Base-by-base conservation (phyloP, 139 green algal genomes). In the Trebouxia sp. region DNA sequence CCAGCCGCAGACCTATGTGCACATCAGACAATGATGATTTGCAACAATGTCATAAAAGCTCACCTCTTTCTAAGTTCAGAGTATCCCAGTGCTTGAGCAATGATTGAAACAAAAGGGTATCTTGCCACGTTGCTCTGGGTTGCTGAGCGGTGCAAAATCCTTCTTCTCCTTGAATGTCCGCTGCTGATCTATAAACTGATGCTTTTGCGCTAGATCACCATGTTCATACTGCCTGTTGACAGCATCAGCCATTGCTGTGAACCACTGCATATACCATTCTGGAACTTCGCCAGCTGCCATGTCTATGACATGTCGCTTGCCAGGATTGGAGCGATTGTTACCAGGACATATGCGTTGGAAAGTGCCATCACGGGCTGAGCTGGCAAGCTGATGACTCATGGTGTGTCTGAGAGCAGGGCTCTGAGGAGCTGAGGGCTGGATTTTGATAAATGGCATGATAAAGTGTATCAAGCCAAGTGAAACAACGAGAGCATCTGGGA, bases 91-190 rank as follows among this genome's bases (percentile, higher is more conserved):
- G 45, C 45, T 51, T 51, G 45, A 51, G 45, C 45, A 51, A 51
- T 51, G 45, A 51, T 51, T 51, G 45, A 12, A 51, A 51, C 45
- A 51, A 51, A 51, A 51, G 12, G 12, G 45, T 51, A 51, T 51
- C 45, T 51, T 51, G 45, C 56, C 56, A 69, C 28, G 56, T 35
- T 69, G 26, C 56, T 69, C n/a, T 69, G 56, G 56, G n/a, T 69
- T 69, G 28, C 11, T 69, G 56, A 69, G 56, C 14, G 56, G n/a
- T 39, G 26, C 26, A 32, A 32, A 39, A 35, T 35, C 26, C 28
- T 35, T 39, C n/a, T 35, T 39, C 28, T 39, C 56, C 56, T 39
- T 69, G 56, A 69, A 35, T 69, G 56, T 39, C 56, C 56, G 56
- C 28, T 69, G 56, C 56, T 69, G 56, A 32, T 69, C 56, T 69